Base-by-base conservation (phyloP, 192 early-diverging fungal species). In the Lunasporangiospora selenospora region DNA sequence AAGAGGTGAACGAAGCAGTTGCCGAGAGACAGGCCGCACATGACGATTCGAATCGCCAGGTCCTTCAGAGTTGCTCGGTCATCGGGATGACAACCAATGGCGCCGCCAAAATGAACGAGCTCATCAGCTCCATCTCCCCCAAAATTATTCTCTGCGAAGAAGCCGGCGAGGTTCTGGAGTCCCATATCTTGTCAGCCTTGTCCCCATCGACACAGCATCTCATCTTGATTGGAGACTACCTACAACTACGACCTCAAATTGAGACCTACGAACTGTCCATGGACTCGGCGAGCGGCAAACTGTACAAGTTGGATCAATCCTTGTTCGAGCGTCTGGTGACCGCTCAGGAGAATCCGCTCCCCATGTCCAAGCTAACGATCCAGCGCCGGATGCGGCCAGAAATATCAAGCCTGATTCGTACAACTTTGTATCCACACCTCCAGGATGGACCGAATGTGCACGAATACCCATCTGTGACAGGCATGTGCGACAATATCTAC, bases 31-130 rank as follows among this genome's bases (percentile, higher is more conserved):
- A n/a, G n/a, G n/a, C n/a, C n/a, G n/a, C n/a, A n/a, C n/a, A n/a
- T n/a, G 58, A 80, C 46, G 76, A 77, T 24, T 40, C 53, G 2
- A 58, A 69, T 21, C 53, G 53, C 43, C 58, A 37, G 16, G 59
- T 78, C 39, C 64, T 82, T 1, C 46, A 57, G 24, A 27, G 54
- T 7, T 43, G 53, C 37, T 41, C 75, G 11, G 80, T 88, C 9
- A 76, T 88, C 21, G 87, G 83, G 1, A 80, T 84, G 65, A 88
- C 87, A 2, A 88, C 87, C 21, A 80, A 65, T 12, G 87, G 85
- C 11, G 83, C 85, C 9, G 87, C 87, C 23, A 84, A 81, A 47
- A 39, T 48, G 36, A 76, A 84, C 48, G 55, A 50, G 5, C 51
- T 83, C 19, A 51, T 87, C 18, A 41, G 58, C 11, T 56, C 59